Conservation (phyloP, 345 rosid genomes). For the Carallia brachiata region DNA sequence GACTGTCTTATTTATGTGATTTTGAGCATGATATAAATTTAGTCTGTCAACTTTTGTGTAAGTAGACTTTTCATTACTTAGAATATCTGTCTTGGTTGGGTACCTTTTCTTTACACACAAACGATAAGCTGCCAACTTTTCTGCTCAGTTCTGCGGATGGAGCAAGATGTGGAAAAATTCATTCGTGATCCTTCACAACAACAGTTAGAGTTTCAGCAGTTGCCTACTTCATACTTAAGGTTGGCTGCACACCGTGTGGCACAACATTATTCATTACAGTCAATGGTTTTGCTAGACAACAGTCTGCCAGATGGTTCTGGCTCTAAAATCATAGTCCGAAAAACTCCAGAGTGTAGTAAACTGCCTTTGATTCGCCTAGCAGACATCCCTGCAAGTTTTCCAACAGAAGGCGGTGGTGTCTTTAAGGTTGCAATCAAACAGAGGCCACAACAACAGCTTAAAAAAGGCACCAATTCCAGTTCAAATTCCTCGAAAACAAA, state of each 20-base stretch:
- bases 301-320: constrained; percentile 62
- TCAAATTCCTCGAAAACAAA: constrained; percentile 46
- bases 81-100: too few species aligned
- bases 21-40: too few species aligned
- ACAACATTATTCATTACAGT: constrained; percentile 73
- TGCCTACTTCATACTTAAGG: constrained; percentile 73
- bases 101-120: background rate
- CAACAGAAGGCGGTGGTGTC: constrained; percentile 49
- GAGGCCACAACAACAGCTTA: constrained; percentile 58
- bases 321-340: constrained; percentile 63
- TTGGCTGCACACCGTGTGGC: constrained; percentile 89
- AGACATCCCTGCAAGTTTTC: constrained; percentile 67
- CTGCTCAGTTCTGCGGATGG: constrained; percentile 67
- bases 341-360: constrained; percentile 59
- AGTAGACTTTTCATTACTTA: background rate
- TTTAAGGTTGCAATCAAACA: constrained; percentile 74
- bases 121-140: background rate
- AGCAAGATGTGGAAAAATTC: constrained; percentile 76
- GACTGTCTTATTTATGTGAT: too few species aligned
- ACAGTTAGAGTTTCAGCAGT: constrained; percentile 74
- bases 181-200: constrained; percentile 56
- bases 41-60: background rate
- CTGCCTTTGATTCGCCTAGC: constrained; percentile 59
- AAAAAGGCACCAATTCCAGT: constrained; percentile 25
- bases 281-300: constrained; percentile 74